A percentile compares a stretch with the other conserved stretches of the same genome.
phyloP scores from a whole-genome alignment of 805 yeast genomes.

The Groenewaldozyma salmanticensis region DNA sequence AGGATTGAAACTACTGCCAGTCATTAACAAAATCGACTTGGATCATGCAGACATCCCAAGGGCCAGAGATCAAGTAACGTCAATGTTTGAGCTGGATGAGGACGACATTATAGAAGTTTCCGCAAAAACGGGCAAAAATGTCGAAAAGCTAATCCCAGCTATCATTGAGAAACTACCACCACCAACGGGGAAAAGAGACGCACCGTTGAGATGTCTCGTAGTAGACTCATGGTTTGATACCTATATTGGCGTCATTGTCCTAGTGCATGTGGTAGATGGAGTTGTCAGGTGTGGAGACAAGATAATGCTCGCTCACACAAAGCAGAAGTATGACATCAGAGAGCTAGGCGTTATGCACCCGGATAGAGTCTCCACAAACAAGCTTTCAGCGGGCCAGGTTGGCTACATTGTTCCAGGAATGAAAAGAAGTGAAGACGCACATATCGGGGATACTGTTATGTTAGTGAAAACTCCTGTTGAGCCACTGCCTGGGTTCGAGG shows the following conservation, averaged over 20 bases:
- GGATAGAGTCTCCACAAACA: constrained; percentile 56
- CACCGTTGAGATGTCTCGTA: constrained; percentile 61
- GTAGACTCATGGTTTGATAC: constrained; percentile 98
- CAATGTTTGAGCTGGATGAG: constrained; percentile 67
- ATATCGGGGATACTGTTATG: constrained; percentile 84
- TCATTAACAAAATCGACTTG: constrained; percentile 84
- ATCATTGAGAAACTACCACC: constrained; percentile 74
- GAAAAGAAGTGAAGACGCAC: constrained; percentile 77
- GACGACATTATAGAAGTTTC: constrained; percentile 75
- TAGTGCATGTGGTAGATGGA: constrained; percentile 84
- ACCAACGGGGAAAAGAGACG: constrained; percentile 47
- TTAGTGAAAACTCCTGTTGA: constrained; percentile 44
- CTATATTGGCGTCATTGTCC: constrained; percentile 80
- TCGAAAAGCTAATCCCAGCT: constrained; percentile 68
- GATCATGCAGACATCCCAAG: constrained; percentile 76
- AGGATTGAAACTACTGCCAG: constrained; percentile 74
- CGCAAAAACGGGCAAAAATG: constrained; percentile 84
- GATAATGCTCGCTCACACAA: constrained; percentile 68
- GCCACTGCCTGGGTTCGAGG: constrained; percentile 91
- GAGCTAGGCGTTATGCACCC: constrained; percentile 97
- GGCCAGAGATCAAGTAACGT: constrained; percentile 77
- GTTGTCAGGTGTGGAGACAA: constrained; percentile 61
- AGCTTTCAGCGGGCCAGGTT: constrained; percentile 80
- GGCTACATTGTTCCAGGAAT: constrained; percentile 94
- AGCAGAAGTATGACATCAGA: constrained; percentile 70